Conservation (phyloP, 1,139 yeast species). For the Keqinozyma sinolaborantium region DNA sequence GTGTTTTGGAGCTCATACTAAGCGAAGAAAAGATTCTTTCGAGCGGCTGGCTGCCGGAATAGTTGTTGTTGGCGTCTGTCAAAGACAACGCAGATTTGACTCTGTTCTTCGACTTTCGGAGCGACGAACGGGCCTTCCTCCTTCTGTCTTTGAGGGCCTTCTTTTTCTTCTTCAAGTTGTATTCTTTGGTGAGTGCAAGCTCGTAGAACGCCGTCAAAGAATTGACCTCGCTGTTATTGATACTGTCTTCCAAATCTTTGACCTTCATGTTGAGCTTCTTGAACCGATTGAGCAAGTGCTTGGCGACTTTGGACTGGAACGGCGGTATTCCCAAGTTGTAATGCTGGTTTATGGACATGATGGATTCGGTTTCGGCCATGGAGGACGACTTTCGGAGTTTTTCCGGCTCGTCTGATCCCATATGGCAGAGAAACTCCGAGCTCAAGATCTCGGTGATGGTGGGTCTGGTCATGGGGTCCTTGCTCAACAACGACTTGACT, state of each 20-base stretch:
- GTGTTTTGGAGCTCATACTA: slow-evolving; percentile 29
- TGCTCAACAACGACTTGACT: slow-evolving; percentile 53
- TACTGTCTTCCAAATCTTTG: slow-evolving; percentile 58
- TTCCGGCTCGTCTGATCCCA: slow-evolving; percentile 21
- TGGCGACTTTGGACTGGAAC: slow-evolving; percentile 62
- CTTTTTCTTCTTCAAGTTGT: slow-evolving; percentile 28
- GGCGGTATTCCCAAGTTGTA: slow-evolving; percentile 36
- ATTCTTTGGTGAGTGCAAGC: slow-evolving; percentile 63
- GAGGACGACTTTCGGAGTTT: slow-evolving; percentile 9
- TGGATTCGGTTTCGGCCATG: slow-evolving; percentile 30
- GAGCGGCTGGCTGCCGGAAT: slow-evolving; percentile 29
- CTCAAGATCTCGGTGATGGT: slow-evolving; percentile 54
- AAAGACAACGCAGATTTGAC: slow-evolving; percentile 43
- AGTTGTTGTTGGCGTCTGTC: slow-evolving; percentile 20
- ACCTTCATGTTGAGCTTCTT: slow-evolving; percentile 65
- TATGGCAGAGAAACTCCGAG: slow-evolving; percentile 56
- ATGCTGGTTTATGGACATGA: slow-evolving; percentile 39
- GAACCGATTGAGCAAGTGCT: slow-evolving; percentile 59
- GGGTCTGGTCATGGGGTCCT: slow-evolving; percentile 68
- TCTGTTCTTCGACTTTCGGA: slow-evolving; percentile 48
- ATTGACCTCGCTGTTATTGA: slow-evolving; percentile 64
- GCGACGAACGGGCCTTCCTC: slow-evolving; percentile 37
- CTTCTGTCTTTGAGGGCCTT: slow-evolving; percentile 33
- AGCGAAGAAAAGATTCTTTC: slow-evolving; percentile 39
- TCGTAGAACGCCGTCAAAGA: slow-evolving; percentile 85